Conservation (phyloP, 2,329 filamentous ascomycete species). For the Pyricularia pennisetigena region DNA sequence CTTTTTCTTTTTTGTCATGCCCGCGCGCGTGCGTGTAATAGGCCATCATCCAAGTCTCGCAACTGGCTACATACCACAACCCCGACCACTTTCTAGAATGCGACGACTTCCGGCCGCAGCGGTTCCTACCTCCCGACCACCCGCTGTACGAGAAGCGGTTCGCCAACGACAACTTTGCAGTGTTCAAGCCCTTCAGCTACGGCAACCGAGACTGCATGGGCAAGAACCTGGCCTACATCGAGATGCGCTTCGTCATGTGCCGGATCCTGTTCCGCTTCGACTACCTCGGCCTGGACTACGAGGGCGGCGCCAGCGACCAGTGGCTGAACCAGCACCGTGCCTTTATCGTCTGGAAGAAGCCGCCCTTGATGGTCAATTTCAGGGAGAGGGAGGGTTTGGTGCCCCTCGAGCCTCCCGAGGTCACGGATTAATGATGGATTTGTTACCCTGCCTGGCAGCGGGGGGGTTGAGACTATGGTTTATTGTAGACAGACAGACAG, state of each 20-base stretch:
- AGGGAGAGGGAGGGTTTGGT: background rate
- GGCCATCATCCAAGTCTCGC: background rate
- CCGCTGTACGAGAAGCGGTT: background rate
- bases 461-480: no score
- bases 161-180: background rate
- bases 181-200: constrained; percentile 1
- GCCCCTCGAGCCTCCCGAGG: background rate
- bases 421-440: background rate
- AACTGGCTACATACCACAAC: background rate
- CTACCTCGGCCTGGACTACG: constrained; percentile 15
- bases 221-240: constrained; percentile 24
- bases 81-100: background rate
- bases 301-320: constrained; percentile 16
- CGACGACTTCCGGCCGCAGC: background rate
- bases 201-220: constrained; percentile 3
- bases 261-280: constrained; percentile 27
- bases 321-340: constrained; percentile 23
- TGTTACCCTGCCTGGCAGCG: no score
- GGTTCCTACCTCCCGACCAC: background rate
- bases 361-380: constrained; percentile 9
- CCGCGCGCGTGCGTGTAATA: no score
- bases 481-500: no score
- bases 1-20: no score
- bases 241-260: constrained; percentile 30
- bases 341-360: constrained; percentile 22